Percentiles rank a stretch among this genome's conserved stretches.
Evolutionary conservation across 2,329 filamentous ascomycete species (phyloP).

Genomic region (Truncatella angustata): DNA sequence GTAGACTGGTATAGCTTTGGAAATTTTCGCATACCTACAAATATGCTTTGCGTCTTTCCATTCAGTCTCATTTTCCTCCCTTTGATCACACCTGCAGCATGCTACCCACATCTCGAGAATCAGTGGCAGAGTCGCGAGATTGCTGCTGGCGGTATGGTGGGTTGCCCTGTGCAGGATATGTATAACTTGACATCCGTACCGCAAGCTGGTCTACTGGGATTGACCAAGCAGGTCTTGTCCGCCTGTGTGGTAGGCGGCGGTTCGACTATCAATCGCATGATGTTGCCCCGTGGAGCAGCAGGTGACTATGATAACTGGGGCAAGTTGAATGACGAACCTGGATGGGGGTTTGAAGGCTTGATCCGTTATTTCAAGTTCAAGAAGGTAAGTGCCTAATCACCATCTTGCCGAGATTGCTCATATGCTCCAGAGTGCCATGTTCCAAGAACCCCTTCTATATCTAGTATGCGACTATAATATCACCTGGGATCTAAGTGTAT

Average conservation of each 20-base stretch:
- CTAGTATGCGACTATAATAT: background rate
- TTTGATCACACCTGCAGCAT: too few relatives aligned
- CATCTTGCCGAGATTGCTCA: background rate
- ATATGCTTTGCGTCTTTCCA: too few relatives aligned
- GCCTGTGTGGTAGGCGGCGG: background rate
- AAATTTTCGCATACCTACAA: too few relatives aligned
- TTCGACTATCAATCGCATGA: conserved; percentile 5
- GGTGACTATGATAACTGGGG: conserved; percentile 3
- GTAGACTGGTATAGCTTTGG: too few relatives aligned
- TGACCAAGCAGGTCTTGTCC: background rate
- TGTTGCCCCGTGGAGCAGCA: background rate
- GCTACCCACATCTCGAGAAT: too few relatives aligned
- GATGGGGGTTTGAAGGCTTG: background rate
- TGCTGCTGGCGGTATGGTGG: background rate
- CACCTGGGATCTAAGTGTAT: background rate
- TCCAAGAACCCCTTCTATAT: background rate
- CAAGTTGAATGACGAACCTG: background rate
- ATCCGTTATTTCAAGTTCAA: background rate
- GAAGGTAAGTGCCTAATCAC: background rate
- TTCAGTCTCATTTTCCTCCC: too few relatives aligned
- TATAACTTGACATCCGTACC: conserved; percentile 1
- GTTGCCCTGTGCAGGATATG: background rate
- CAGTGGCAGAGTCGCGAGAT: too few relatives aligned
- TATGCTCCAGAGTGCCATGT: background rate
- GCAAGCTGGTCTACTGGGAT: background rate